Evolutionary conservation across 805 yeast species (phyloP).

Genomic region (Wickerhamiella spandovensis): DNA sequence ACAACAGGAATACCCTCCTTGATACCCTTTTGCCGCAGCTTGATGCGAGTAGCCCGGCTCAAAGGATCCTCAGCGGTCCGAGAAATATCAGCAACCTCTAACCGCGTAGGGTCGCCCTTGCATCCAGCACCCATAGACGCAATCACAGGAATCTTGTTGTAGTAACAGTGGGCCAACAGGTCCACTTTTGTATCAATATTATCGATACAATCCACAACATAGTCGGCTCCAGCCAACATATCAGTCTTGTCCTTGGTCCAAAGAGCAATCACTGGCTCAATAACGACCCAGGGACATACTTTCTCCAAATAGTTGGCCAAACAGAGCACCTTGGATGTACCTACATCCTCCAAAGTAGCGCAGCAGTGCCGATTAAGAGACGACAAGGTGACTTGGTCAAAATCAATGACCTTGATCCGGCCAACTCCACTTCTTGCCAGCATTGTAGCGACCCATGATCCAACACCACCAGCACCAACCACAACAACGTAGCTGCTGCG

Average conservation of each 20-base stretch:
- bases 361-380: conserved; percentile 90
- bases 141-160: conserved; percentile 49
- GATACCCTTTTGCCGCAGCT: conserved; percentile 70
- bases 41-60: conserved; percentile 73
- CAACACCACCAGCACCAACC: conserved; percentile 96
- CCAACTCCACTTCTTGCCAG: conserved; percentile 83
- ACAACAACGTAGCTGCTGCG: conserved; percentile 63
- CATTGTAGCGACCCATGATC: conserved; percentile 91
- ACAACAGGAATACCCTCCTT: conserved; percentile 68
- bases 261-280: conserved; percentile 64
- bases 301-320: conserved; percentile 50
- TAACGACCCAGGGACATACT: conserved; percentile 88
- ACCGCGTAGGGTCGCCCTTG: conserved; percentile 86
- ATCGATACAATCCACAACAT: conserved; percentile 89
- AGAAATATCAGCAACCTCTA: conserved; percentile 79
- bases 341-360: conserved; percentile 85
- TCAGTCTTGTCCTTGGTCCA: conserved; percentile 62
- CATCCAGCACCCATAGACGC: conserved; percentile 97
- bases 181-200: conserved; percentile 96
- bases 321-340: conserved; percentile 77
- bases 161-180: conserved; percentile 57
- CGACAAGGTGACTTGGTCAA: conserved; percentile 89
- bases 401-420: conserved; percentile 68
- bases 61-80: conserved; percentile 89
- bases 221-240: conserved; percentile 52